phyloP scores from a whole-genome alignment of 1,284 basidiomycete genomes.

The Porogramme epimiltina region DNA sequence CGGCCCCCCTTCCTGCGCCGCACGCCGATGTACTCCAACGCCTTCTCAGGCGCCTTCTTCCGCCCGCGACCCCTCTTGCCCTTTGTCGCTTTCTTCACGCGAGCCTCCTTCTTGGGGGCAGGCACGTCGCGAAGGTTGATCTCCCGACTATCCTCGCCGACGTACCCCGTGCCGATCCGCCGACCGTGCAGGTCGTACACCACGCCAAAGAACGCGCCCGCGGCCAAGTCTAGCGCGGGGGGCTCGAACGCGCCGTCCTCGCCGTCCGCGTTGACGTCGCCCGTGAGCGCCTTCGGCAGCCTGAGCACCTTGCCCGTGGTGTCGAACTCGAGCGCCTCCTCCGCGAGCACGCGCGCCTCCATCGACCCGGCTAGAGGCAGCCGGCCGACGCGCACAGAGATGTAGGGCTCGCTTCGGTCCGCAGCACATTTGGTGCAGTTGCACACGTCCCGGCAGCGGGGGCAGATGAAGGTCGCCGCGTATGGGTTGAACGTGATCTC shows the following conservation, averaged over 20 bases:
- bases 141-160: slow-evolving; percentile 14
- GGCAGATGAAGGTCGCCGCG: slow-evolving; percentile 25
- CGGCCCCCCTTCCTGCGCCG: background rate
- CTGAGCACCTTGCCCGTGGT: background rate
- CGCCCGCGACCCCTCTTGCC: background rate
- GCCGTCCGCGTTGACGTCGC: background rate
- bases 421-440: slow-evolving; percentile 30
- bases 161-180: slow-evolving; percentile 24
- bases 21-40: slow-evolving; percentile 14
- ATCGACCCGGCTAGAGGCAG: slow-evolving; percentile 14
- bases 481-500: slow-evolving; percentile 26
- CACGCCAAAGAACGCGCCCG: slow-evolving; percentile 22
- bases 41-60: background rate
- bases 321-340: slow-evolving; percentile 2
- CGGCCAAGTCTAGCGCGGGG: slow-evolving; percentile 6
- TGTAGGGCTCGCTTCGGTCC: slow-evolving; percentile 27
- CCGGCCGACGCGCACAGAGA: slow-evolving; percentile 20
- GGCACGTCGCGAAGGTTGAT: slow-evolving; percentile 3
- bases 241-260: background rate
- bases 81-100: too few relatives aligned
- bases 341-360: slow-evolving; percentile 10
- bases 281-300: background rate
- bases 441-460: slow-evolving; percentile 26
- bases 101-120: background rate
- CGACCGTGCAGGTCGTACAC: slow-evolving; percentile 23